Conservation (phyloP, 805 yeast species). For the Cyberlindnera xishuangbannaensis region DNA sequence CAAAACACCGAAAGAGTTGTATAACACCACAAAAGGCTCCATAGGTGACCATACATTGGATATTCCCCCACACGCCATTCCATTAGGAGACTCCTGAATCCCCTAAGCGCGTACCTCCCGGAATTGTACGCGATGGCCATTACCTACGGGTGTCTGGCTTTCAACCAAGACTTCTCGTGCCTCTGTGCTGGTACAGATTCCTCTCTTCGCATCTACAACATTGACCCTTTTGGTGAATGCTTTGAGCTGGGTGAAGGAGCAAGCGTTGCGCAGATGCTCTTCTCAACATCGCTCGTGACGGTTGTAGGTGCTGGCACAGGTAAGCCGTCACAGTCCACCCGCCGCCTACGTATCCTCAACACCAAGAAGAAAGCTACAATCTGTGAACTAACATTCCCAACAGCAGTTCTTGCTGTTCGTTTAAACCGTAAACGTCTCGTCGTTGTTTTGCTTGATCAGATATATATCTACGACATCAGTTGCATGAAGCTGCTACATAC, state of each 20-base stretch:
- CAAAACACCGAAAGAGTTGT: too few species aligned
- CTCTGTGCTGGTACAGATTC: slow-evolving; percentile 65
- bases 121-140: too few species aligned
- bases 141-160: slow-evolving; percentile 5
- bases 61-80: too few species aligned
- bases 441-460: slow-evolving; percentile 73
- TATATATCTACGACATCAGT: slow-evolving; percentile 83
- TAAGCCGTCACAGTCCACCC: slow-evolving; percentile 55
- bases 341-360: slow-evolving; percentile 61
- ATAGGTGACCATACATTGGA: too few species aligned
- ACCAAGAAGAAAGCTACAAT: slow-evolving; percentile 66
- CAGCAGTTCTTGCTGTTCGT: slow-evolving; percentile 62
- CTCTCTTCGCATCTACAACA: slow-evolving; percentile 72
- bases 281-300: slow-evolving; percentile 81
- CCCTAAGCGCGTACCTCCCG: too few species aligned
- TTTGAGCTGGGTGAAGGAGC: slow-evolving; percentile 43
- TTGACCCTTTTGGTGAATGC: slow-evolving; percentile 81
- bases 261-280: slow-evolving; percentile 80
- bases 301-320: slow-evolving; percentile 77
- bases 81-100: too few species aligned
- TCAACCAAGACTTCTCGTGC: slow-evolving; percentile 80
- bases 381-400: slow-evolving; percentile 86
- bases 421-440: slow-evolving; percentile 79
- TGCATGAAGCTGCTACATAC: slow-evolving; percentile 79
- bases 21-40: too few species aligned